These are phyloP conservation scores for Paramecium bursaria DNA, from an alignment of 73 alveolate species.

Conservation along the genomic window DNA sequence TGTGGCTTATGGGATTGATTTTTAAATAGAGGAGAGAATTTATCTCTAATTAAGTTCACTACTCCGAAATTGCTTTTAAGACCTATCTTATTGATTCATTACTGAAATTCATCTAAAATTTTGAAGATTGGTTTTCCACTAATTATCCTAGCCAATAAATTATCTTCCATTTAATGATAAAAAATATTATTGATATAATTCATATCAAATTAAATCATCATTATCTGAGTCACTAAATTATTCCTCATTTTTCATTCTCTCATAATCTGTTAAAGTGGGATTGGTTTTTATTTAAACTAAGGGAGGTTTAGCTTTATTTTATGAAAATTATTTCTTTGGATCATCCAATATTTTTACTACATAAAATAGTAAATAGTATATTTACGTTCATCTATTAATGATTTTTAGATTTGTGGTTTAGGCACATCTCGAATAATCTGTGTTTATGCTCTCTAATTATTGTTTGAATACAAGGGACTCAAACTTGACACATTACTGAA, in stretches of 20 bases:
- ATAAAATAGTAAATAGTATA: not conserved
- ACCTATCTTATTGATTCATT: not conserved
- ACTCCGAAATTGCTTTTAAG: not conserved
- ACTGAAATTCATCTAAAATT: slow-evolving; percentile 25
- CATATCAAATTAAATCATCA: not conserved
- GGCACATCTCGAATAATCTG: no score
- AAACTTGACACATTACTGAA: no score
- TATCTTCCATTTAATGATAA: no score
- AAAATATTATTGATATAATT: no score
- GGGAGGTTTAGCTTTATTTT: not conserved
- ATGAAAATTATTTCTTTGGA: not conserved
- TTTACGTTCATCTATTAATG: slow-evolving; percentile 10
- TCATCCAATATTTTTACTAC: slow-evolving; percentile 12
- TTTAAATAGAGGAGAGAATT: slow-evolving; percentile 27
- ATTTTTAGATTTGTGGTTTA: no score
- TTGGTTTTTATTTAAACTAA: not conserved
- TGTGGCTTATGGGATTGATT: slow-evolving; percentile 6
- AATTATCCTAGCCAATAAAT: not conserved
- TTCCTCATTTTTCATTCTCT: slow-evolving; percentile 12
- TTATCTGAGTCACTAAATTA: not conserved
- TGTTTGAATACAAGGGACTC: no score
- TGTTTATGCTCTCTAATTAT: no score
- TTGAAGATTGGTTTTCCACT: slow-evolving; percentile 17
- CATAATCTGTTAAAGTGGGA: slow-evolving; percentile 9
- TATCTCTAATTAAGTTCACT: slow-evolving; percentile 32